Percentiles rank a stretch among this genome's conserved stretches.
Evolutionary conservation across 164 flowering plant species (phyloP).

Genomic region (Houttuynia cordata): DNA sequence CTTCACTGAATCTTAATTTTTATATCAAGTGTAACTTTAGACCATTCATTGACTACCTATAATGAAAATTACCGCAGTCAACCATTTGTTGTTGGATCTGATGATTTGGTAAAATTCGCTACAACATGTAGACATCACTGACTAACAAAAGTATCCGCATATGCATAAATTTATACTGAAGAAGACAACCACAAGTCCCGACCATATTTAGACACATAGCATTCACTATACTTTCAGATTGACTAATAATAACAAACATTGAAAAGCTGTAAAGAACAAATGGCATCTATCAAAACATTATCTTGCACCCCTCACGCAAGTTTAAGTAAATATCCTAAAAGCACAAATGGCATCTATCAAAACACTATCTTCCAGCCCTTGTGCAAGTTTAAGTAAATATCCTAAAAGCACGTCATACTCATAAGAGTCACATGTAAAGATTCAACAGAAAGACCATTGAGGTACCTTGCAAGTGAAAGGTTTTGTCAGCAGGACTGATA

Average conservation of each 20-base stretch:
- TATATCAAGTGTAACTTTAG: no score
- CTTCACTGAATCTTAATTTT: no score
- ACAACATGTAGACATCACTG: no score
- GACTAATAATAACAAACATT: neutral
- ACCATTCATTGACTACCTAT: no score
- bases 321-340: no score
- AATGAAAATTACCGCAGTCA: no score
- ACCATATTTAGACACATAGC: neutral
- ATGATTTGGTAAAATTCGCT: no score
- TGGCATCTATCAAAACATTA: neutral
- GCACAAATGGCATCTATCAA: no score
- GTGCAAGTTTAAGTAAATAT: no score
- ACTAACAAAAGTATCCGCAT: neutral
- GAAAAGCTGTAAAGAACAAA: neutral
- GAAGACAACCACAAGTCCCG: neutral
- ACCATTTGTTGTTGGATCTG: no score
- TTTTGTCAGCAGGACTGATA: constrained; percentile 11
- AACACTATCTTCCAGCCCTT: no score
- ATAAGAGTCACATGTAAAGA: neutral
- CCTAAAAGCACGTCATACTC: neutral
- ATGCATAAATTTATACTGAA: neutral
- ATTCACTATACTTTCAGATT: neutral
- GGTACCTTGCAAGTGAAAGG: constrained; percentile 21
- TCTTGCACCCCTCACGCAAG: no score
- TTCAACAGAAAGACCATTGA: neutral